Conservation (phyloP, 1,139 yeast genomes). For the Blastobotrys arbuscula region DNA sequence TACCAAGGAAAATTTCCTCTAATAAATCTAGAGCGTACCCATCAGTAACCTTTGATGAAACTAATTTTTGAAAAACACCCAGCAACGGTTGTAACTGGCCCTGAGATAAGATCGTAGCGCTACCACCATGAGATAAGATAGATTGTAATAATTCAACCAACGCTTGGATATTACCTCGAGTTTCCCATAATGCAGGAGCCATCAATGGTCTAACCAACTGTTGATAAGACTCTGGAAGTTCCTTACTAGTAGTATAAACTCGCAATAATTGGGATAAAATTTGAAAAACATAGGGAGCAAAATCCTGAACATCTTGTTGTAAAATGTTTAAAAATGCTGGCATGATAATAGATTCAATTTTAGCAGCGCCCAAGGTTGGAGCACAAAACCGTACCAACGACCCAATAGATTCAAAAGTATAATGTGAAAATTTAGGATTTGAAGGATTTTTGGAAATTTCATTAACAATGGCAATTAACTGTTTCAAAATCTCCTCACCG, state of each 20-base stretch:
- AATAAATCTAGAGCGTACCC: conserved; percentile 77
- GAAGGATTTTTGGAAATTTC: conserved; percentile 86
- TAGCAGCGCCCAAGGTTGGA: conserved; percentile 31
- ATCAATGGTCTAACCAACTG: conserved; percentile 73
- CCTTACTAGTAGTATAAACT: conserved; percentile 43
- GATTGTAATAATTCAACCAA: conserved; percentile 73
- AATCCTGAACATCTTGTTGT: conserved; percentile 86
- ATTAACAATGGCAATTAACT: conserved; percentile 61
- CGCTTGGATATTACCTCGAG: conserved; percentile 89
- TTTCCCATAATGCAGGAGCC: conserved; percentile 90
- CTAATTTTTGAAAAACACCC: conserved; percentile 94
- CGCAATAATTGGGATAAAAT: conserved; percentile 74
- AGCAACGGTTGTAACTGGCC: conserved; percentile 63
- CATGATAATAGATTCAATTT: conserved; percentile 51
- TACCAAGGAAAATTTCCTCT: conserved; percentile 56
- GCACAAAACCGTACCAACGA: conserved; percentile 57
- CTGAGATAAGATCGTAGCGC: conserved; percentile 32
- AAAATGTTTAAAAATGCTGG: conserved; percentile 65
- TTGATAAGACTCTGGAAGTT: conserved; percentile 58
- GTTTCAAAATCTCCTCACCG: conserved; percentile 42
- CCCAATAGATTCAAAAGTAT: conserved; percentile 81
- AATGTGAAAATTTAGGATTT: conserved; percentile 90
- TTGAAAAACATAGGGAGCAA: conserved; percentile 89
- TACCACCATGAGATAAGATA: conserved; percentile 59
- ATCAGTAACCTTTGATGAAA: conserved; percentile 80